These are phyloP conservation scores for Butyriboletus regius DNA, from an alignment of 1,284 basidiomycete genomes.

Conservation along the genomic window DNA sequence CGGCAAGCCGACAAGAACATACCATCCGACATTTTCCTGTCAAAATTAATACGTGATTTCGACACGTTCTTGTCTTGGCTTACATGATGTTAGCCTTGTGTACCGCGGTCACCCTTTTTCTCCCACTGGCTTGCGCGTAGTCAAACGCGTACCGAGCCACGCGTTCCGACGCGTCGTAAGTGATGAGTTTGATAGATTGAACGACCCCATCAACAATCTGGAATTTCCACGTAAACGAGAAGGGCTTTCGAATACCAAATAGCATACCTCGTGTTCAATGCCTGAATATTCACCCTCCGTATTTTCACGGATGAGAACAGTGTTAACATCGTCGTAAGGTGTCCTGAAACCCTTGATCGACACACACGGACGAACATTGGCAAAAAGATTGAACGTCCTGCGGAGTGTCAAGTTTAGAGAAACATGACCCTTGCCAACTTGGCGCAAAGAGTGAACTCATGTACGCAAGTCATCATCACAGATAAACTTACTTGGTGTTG, in stretches of 20 bases:
- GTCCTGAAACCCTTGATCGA: conserved; percentile 98
- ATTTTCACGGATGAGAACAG: conserved; percentile 97
- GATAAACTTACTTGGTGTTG: conserved; percentile 71
- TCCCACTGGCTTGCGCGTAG: conserved; percentile 82
- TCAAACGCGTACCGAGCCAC: conserved; percentile 98
- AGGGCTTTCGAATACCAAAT: neutral
- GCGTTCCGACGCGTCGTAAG: conserved; percentile 96
- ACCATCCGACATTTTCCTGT: conserved; percentile 97
- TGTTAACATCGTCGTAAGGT: conserved; percentile 96
- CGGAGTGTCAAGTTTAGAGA: conserved; percentile 95
- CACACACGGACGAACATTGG: conserved; percentile 94
- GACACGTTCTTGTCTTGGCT: conserved; percentile 23
- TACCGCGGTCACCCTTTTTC: conserved; percentile 93
- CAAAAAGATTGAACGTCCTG: conserved; percentile 95
- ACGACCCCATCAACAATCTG: conserved; percentile 95
- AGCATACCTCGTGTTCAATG: conserved; percentile 86
- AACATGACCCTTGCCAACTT: conserved; percentile 97
- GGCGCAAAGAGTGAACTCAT: conserved; percentile 10
- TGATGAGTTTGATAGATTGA: conserved; percentile 99
- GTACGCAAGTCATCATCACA: conserved; percentile 2
- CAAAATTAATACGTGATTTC: conserved; percentile 11
- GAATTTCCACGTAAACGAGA: conserved; percentile 11
- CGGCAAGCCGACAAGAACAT: conserved; percentile 99
- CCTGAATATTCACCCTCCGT: conserved; percentile 99
- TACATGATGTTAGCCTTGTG: conserved; percentile 99